These are phyloP conservation scores for Talaromyces nanjingensis DNA, from an alignment of 495 filamentous ascomycete genomes.

Conservation along the genomic window DNA sequence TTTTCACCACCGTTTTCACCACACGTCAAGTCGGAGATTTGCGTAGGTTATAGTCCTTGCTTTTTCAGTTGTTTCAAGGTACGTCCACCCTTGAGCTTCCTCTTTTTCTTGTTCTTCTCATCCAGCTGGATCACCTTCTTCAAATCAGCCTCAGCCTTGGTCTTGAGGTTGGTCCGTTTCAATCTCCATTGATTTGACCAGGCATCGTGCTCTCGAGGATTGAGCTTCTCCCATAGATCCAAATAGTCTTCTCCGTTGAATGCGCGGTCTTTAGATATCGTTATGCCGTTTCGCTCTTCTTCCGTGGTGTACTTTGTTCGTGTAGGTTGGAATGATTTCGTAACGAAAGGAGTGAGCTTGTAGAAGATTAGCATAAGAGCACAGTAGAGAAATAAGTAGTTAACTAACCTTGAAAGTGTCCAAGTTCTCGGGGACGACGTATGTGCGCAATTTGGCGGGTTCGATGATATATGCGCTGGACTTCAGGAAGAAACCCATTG, in stretches of 20 bases:
- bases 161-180: background rate
- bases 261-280: constrained; percentile 21
- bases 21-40: background rate
- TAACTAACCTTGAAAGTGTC: constrained; percentile 61
- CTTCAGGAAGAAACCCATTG: constrained; percentile 80
- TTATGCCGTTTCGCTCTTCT: constrained; percentile 20
- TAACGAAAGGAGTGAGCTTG: constrained; percentile 85
- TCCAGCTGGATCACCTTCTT: background rate
- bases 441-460: constrained; percentile 82
- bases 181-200: background rate
- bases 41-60: background rate
- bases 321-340: constrained; percentile 48
- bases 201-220: background rate
- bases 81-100: constrained; percentile 1
- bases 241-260: constrained; percentile 33
- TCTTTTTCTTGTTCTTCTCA: constrained; percentile 2
- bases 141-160: background rate
- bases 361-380: background rate
- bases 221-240: constrained; percentile 25
- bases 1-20: background rate
- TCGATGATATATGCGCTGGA: constrained; percentile 79
- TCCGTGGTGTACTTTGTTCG: constrained; percentile 30
- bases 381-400: background rate
- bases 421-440: constrained; percentile 66
- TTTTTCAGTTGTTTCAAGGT: background rate